Evolutionary conservation across 495 filamentous ascomycete genomes (phyloP), one percentile per base, ranked within the genome.

Genomic region (Xylaria castorea): DNA sequence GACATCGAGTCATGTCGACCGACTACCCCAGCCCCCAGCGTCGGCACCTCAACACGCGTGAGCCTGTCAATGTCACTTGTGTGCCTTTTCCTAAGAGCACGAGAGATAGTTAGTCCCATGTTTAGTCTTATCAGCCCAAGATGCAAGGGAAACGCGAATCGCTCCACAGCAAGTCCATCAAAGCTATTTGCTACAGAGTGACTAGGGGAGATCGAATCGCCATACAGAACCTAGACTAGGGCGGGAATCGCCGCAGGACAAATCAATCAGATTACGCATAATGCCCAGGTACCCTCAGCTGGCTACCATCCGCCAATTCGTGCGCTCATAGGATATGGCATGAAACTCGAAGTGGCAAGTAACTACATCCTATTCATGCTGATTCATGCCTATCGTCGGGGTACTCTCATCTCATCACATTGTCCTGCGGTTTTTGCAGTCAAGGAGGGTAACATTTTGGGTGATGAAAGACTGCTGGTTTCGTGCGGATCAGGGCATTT

Each of bases 231-330:
- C 44, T 27, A 12, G 38, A 12, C 44, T 27, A 12, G 38, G 38
- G 38, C 38, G 8, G n/a, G 48, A 55, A 32, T 68, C 30, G 34
- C 34, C 66, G 48, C 48, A 36, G 11, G 50, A 42, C 60, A 57
- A 20, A 57, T 71, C 69, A 51, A 65, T 12, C 60, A 34, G 44
- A 65, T 68, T 57, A 34, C n/a, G 50, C 50, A 57, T 68, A 48
- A 55, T 48, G 50, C 3, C 48, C 32, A 40, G 48, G 18, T 22
- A 51, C 61, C 46, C 25, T 65, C 60, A 65, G 69, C 69, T 71
- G 60, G 44, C 46, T 38, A 44, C 18, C 22, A 11, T 48, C 67
- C 27, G 20, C 67, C 40, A 34, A 44, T 32, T 65, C 36, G 60
- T 40, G 48, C 36, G 58, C 30, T 63, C 58, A 32, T 20, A 27